phyloP scores from a whole-genome alignment of 352 stramenopile genomes.

The Plasmopara muralis region DNA sequence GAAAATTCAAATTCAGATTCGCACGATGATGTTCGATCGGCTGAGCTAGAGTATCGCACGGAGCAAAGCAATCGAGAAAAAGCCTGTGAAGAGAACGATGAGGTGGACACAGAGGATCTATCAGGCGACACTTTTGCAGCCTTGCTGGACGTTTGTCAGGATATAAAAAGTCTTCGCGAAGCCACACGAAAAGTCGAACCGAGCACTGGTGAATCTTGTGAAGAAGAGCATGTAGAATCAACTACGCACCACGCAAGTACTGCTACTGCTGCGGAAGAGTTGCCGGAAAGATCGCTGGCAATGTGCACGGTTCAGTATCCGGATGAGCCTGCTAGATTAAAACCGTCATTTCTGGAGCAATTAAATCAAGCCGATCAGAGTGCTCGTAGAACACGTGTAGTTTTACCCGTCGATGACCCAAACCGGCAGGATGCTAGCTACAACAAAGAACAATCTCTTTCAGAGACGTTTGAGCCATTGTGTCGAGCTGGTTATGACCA shows the following conservation, averaged over 20 bases:
- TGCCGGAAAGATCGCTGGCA: not conserved
- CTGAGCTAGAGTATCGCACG: constrained; percentile 6
- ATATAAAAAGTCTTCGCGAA: constrained; percentile 23
- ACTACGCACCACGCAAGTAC: not conserved
- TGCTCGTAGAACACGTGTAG: constrained; percentile 8
- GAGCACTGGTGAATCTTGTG: not conserved
- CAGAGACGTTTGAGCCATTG: constrained; percentile 3
- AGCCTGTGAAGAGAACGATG: constrained; percentile 2
- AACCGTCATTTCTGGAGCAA: constrained; percentile 13
- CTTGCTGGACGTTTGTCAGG: constrained; percentile 19
- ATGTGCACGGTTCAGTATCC: not conserved
- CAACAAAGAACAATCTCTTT: not conserved
- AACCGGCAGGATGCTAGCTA: not conserved
- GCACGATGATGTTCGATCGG: constrained; percentile 2
- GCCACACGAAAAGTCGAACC: constrained; percentile 12
- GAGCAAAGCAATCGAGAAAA: constrained; percentile 7
- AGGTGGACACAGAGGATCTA: not conserved
- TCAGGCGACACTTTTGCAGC: constrained; percentile 21
- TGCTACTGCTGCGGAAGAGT: constrained; percentile 3
- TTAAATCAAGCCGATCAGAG: constrained; percentile 14
- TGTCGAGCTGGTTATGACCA: constrained; percentile 1
- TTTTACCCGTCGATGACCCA: constrained; percentile 1
- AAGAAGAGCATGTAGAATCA: not conserved
- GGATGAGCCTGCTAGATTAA: constrained; percentile 1
- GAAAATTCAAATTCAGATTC: constrained; percentile 3